Base-by-base conservation (phyloP, 768 basidiomycete genomes). In the Strobilomyces echinocephalus region DNA sequence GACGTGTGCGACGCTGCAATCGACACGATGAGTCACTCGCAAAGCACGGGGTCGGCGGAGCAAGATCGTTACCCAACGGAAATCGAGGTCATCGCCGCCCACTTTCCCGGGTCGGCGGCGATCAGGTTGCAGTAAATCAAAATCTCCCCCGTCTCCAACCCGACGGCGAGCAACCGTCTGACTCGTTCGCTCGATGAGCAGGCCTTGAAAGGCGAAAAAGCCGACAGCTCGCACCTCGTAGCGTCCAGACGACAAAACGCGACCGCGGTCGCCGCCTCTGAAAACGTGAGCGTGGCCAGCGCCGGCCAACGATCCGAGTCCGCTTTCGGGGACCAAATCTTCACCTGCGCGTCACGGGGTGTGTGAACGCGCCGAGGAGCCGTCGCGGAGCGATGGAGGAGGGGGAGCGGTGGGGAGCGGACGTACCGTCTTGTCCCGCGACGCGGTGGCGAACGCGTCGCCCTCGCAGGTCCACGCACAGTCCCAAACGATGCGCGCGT, bases 401-500 rank as follows among this genome's bases (percentile, higher is more conserved):
- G 36, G n/a, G n/a, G n/a, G n/a, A n/a, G n/a, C n/a, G n/a, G n/a
- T n/a, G n/a, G n/a, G n/a, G n/a, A n/a, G n/a, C 21, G 38, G 16
- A 59, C 80, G 51, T 59, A 91, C 95, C 14, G 90, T 91, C 73
- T 95, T 98, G 71, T 99, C 97, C 40, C 97, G 81, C 3, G 95
- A 94, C 1, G 91, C 95, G 3, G 97, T 98, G 11, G 85, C 94
- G 63, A 99, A 99, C 15, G 87, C 63, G 60, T 84, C 79, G 8
- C 84, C 83, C 59, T 91, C 85, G 1, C 72, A 63, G 1, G 88
- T 78, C 93, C 95, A 99, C 14, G 84, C 82, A 63, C 89, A 91
- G 67, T 98, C 97, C 93, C 97, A 95, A 34, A 99, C 88, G 63
- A 99, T 97, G 36, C 97, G 81, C 1, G 81, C 80, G 69, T 98